These are phyloP conservation scores for Botrytis fabae DNA, from an alignment of 2,329 filamentous ascomycete species.

Conservation along the genomic window DNA sequence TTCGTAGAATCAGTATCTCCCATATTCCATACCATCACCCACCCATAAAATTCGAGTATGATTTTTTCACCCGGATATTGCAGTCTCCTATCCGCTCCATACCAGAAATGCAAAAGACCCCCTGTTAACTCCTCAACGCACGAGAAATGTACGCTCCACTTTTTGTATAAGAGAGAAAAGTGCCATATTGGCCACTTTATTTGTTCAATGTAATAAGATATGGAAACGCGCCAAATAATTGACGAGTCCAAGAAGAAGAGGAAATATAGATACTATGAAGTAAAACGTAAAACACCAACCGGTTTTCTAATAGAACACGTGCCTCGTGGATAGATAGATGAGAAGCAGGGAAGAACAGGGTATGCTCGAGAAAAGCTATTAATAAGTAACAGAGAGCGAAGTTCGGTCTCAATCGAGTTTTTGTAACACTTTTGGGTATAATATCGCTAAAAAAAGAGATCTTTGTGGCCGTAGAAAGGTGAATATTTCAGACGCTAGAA, in stretches of 20 bases:
- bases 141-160: slow-evolving; percentile 17
- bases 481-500: background rate
- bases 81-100: slow-evolving; percentile 2
- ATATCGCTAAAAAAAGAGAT: background rate
- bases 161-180: slow-evolving; percentile 3
- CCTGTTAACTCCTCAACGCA: slow-evolving; percentile 13
- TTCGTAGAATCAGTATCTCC: slow-evolving; percentile 14
- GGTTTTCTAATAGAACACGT: slow-evolving; percentile 18
- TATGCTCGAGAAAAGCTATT: background rate
- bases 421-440: background rate
- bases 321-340: background rate
- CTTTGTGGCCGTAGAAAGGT: background rate
- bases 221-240: background rate
- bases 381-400: background rate
- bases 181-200: background rate
- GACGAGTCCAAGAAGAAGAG: background rate
- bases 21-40: slow-evolving; percentile 9
- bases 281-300: background rate
- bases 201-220: background rate
- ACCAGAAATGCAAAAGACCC: slow-evolving; percentile 10
- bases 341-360: background rate
- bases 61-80: background rate
- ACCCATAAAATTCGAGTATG: slow-evolving; percentile 1
- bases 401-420: background rate
- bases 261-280: slow-evolving; percentile 6